These are phyloP conservation scores for Triticum urartu DNA, from an alignment of 176 grass and related monocot species.

Conservation along the genomic window DNA sequence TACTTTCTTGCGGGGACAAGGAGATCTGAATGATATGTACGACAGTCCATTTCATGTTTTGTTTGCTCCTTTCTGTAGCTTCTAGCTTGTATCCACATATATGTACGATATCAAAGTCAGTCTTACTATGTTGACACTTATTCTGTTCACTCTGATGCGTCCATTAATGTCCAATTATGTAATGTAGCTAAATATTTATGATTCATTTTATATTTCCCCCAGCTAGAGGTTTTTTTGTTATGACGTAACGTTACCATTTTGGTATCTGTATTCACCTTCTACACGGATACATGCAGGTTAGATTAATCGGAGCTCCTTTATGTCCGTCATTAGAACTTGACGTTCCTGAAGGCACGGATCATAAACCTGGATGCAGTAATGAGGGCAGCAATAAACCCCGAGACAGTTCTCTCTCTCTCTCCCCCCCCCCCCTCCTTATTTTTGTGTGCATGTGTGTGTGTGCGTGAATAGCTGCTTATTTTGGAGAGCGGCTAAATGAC, in stretches of 20 bases:
- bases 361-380: constrained; percentile 4
- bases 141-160: background rate
- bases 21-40: background rate
- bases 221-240: background rate
- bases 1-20: background rate
- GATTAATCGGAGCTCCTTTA: background rate
- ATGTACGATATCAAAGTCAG: background rate
- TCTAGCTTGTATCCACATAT: background rate
- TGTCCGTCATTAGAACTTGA: background rate
- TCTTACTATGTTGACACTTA: background rate
- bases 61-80: background rate
- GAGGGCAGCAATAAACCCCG: background rate
- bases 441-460: background rate
- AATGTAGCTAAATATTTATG: background rate
- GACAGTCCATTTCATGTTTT: background rate
- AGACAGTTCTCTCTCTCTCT: constrained; percentile 23
- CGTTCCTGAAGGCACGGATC: background rate
- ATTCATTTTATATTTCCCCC: background rate
- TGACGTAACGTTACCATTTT: background rate
- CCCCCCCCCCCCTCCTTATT: background rate
- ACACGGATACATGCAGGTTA: constrained; percentile 3
- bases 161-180: background rate
- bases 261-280: background rate
- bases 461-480: background rate
- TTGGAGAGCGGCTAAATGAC: background rate